Evolutionary conservation across 345 rosid species (phyloP).

Genomic region (Xanthoceras sorbifolium): DNA sequence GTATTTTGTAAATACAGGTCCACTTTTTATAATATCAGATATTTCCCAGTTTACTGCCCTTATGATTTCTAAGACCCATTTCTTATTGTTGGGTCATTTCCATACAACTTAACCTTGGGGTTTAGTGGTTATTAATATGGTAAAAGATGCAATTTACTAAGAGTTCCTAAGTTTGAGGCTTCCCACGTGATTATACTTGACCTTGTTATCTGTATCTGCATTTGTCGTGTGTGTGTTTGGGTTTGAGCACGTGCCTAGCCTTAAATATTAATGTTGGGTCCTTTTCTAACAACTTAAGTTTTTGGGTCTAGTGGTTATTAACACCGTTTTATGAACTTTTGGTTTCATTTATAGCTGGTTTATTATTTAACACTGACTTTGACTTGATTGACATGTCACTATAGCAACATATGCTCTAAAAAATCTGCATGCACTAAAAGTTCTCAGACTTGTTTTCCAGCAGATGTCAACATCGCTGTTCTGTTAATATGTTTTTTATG

Average conservation of each 20-base stretch:
- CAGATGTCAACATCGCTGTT: not conserved
- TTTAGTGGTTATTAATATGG: not conserved
- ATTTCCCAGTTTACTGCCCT: not conserved
- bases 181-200: not conserved
- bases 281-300: not conserved
- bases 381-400: not conserved
- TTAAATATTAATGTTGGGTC: not conserved
- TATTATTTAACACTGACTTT: not conserved
- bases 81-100: not conserved
- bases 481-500: not conserved
- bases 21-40: not conserved
- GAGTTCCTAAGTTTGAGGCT: not conserved
- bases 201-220: too few relatives aligned
- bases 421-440: not conserved
- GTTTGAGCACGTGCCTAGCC: not conserved
- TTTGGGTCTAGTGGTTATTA: not conserved
- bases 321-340: not conserved
- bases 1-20: too few relatives aligned
- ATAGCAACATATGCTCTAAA: not conserved
- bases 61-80: not conserved
- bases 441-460: not conserved
- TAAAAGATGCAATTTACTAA: not conserved
- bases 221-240: not conserved
- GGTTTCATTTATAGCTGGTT: not conserved
- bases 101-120: not conserved